Evolutionary conservation across 441 rosid species (phyloP).

Genomic region (Bocquillonia castaneifolia): DNA sequence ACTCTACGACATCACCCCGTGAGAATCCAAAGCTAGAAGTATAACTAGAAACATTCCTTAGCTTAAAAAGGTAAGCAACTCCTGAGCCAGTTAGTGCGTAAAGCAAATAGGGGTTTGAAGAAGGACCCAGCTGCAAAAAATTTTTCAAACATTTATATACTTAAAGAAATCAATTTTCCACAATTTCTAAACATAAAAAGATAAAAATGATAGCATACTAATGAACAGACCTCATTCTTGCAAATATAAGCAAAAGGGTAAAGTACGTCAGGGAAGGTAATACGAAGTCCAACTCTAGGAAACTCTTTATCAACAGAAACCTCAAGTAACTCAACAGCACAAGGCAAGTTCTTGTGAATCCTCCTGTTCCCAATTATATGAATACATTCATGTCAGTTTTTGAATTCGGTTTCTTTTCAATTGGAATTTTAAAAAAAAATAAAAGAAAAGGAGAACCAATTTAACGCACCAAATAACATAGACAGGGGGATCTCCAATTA

Average conservation of each 20-base stretch:
- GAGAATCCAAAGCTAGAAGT: conserved; percentile 44
- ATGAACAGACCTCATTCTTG: conserved; percentile 32
- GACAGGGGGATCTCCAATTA: conserved; percentile 40
- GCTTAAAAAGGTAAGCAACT: conserved; percentile 54
- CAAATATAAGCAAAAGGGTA: conserved; percentile 66
- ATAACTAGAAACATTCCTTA: conserved; percentile 43
- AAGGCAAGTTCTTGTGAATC: conserved; percentile 45
- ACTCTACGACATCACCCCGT: conserved; percentile 39
- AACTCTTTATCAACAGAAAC: conserved; percentile 47
- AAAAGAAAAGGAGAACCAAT: background rate
- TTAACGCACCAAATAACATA: conserved; percentile 45
- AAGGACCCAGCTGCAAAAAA: conserved; percentile 45
- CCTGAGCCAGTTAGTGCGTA: conserved; percentile 64
- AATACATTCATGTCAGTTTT: background rate
- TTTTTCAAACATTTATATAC: too few relatives aligned
- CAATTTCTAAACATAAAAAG: background rate
- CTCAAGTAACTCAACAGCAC: conserved; percentile 63
- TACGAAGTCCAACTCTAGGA: conserved; percentile 56
- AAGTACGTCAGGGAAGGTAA: conserved; percentile 55
- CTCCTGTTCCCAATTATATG: conserved; percentile 34
- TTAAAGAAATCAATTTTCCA: background rate
- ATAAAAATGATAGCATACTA: background rate
- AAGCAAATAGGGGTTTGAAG: conserved; percentile 39
- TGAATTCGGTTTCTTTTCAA: background rate
- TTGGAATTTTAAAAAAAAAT: background rate